These are phyloP conservation scores for Chaetothyriales sp. DNA, from an alignment of 2,329 filamentous ascomycete genomes.

Conservation along the genomic window DNA sequence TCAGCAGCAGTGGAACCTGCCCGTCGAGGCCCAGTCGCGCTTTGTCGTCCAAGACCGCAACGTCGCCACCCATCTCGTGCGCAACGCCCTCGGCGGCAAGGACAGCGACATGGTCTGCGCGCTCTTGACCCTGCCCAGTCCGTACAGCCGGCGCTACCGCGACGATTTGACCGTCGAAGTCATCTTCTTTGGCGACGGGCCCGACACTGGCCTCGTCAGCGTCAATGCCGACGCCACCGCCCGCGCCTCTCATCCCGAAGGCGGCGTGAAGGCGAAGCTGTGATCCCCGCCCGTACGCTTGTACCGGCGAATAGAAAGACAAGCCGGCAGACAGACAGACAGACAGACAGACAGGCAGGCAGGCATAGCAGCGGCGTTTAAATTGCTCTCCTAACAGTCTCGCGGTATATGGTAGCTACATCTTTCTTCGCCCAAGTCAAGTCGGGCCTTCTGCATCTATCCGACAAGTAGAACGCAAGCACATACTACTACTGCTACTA, in stretches of 20 bases:
- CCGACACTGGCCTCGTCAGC: conserved; percentile 62
- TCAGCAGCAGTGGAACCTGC: conserved; percentile 79
- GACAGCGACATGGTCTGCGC: conserved; percentile 90
- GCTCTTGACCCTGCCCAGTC: conserved; percentile 76
- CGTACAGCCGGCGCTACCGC: conserved; percentile 79
- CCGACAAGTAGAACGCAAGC: too few species aligned
- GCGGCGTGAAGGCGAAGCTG: conserved; percentile 33
- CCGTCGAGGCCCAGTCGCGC: conserved; percentile 48
- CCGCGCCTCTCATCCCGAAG: conserved; percentile 24
- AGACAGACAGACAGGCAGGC: not conserved
- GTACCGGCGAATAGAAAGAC: not conserved
- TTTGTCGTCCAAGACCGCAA: conserved; percentile 95
- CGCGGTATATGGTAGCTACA: not conserved
- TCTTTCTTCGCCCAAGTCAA: not conserved
- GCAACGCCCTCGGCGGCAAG: conserved; percentile 86
- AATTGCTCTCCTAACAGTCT: not conserved
- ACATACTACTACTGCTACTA: too few species aligned
- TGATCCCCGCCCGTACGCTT: conserved; percentile 14
- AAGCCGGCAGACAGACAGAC: not conserved
- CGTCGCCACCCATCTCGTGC: conserved; percentile 83
- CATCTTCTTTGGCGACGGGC: conserved; percentile 85
- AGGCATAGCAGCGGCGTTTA: not conserved
- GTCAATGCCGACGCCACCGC: conserved; percentile 81
- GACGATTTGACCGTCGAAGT: conserved; percentile 96
- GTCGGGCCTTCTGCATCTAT: too few species aligned